Evolutionary conservation across 352 stramenopile species (phyloP), one percentile per base, ranked within the genome.

Genomic region (Phytophthora tubulina): DNA sequence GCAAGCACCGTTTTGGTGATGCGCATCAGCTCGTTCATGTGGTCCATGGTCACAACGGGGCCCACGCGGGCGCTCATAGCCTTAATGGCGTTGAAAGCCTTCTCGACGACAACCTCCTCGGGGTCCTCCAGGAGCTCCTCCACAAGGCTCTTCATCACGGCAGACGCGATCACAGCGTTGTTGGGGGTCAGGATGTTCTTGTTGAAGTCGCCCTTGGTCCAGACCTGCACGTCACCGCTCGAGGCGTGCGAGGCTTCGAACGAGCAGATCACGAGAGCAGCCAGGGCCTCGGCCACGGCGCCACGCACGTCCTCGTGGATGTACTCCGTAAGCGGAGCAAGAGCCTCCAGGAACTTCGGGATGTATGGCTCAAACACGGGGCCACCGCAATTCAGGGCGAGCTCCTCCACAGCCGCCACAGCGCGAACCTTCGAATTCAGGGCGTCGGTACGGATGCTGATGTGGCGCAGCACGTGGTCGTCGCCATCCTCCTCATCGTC

Each of bases 21-120:
- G 59, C 93, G 86, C 76, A 96, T 91, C 45, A 96, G 85, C 45
- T 86, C 67, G 21, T 89, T 84, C 63, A 99, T 87, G 84, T 97
- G 88, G 35, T 97, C 91, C 61, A 96, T 91, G 15, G 87, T 94
- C 57, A 99, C 98, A 17, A 95, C 85, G 4, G 90, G 82, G 15
- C 95, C 97, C 33, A 97, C 91, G 60, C 98, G 94, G 36, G 96
- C 92, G 51, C 96, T 98, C 86, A 99, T 97, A 60, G 97, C 90
- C 73, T 98, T 98, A 55, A 99, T 88, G 15, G 96, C 96, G 54
- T 96, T 98, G 65, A 99, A 97, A 1, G 97, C 90, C 73, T 98
- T 98, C 82, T 98, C 96, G 58, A 99, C 97, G 13, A 99, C 88
- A 36, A 91, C 66, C 57, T 91, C 86, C 62, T 97, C 87, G 17